Evolutionary conservation across 2,329 filamentous ascomycete genomes (phyloP).

Genomic region (Shiraia sp.): DNA sequence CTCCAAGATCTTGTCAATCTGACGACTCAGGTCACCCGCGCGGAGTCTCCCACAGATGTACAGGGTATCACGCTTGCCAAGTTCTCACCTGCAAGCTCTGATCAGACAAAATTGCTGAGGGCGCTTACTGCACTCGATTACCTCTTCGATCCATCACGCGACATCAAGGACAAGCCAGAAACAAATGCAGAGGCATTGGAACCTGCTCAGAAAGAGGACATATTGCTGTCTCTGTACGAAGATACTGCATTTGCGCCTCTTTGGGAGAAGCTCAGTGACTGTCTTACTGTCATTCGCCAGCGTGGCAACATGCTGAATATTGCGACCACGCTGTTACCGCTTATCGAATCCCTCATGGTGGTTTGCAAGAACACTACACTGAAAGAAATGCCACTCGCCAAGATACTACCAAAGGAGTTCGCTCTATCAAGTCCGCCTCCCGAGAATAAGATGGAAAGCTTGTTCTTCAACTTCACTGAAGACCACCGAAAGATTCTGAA

Average conservation of each 20-base stretch:
- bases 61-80: constrained; percentile 92
- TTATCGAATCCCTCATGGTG: constrained; percentile 98
- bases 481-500: constrained; percentile 97
- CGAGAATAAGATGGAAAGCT: constrained; percentile 78
- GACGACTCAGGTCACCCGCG: constrained; percentile 81
- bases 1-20: constrained; percentile 82
- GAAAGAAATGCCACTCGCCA: constrained; percentile 62
- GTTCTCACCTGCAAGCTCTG: constrained; percentile 93
- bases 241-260: constrained; percentile 86
- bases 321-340: constrained; percentile 87
- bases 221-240: constrained; percentile 86
- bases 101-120: constrained; percentile 92
- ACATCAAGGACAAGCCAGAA: constrained; percentile 54
- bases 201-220: constrained; percentile 74
- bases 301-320: constrained; percentile 97
- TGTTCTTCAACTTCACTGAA: constrained; percentile 98
- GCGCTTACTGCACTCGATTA: constrained; percentile 94
- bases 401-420: constrained; percentile 63
- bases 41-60: constrained; percentile 88
- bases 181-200: constrained; percentile 56
- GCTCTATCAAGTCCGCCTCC: constrained; percentile 75
- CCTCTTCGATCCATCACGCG: constrained; percentile 80
- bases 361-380: constrained; percentile 97
- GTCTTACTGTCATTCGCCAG: constrained; percentile 83
- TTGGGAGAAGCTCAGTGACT: constrained; percentile 90